phyloP scores from a whole-genome alignment of 768 basidiomycete genomes.

The Cantharellus anzutake region DNA sequence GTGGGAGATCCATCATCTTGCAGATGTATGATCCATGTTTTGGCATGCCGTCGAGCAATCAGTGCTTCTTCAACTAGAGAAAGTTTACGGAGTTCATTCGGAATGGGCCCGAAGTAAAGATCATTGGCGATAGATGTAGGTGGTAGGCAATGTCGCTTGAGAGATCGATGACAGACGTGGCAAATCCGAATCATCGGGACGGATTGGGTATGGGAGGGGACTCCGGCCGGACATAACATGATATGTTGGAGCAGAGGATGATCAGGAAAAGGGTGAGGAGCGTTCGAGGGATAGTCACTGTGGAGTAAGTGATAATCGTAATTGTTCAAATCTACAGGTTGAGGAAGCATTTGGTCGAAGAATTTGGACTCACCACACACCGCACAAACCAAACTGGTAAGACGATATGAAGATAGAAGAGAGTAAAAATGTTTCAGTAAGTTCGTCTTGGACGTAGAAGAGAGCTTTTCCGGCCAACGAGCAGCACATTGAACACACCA shows the following conservation, averaged over 20 bases:
- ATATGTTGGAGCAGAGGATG: neutral
- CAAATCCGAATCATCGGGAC: neutral
- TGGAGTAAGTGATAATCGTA: neutral
- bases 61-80: neutral
- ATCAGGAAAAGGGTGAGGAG: neutral
- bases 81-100: neutral
- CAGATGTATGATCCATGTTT: neutral
- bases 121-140: neutral
- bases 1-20: neutral
- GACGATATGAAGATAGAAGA: no score
- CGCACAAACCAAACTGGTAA: no score
- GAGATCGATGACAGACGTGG: neutral
- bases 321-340: neutral
- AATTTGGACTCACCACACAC: neutral
- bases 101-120: neutral
- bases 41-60: neutral
- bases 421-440: no score
- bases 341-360: neutral
- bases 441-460: no score
- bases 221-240: neutral
- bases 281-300: neutral
- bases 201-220: neutral
- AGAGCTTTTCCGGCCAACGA: no score
- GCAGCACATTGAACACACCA: no score
- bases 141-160: neutral